Evolutionary conservation across 1,139 yeast species (phyloP).

Genomic region (Protomyces macrosporus): DNA sequence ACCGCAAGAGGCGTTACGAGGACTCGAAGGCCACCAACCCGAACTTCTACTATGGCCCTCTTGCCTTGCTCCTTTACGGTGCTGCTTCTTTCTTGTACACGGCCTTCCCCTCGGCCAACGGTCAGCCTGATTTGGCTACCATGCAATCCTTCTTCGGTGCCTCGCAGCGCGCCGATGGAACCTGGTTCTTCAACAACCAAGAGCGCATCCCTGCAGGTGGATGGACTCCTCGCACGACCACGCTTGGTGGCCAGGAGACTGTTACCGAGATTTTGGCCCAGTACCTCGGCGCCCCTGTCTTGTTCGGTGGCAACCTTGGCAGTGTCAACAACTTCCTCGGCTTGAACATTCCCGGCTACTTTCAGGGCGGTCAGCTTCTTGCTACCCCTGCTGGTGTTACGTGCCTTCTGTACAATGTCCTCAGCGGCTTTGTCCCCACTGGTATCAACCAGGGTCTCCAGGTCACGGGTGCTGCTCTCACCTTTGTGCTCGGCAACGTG

Average conservation of each 20-base stretch:
- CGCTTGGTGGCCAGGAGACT: background rate
- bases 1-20: slow-evolving; percentile 19
- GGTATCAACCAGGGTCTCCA: background rate
- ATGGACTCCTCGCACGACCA: slow-evolving; percentile 20
- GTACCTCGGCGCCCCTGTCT: slow-evolving; percentile 12
- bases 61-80: slow-evolving; percentile 13
- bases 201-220: slow-evolving; percentile 12
- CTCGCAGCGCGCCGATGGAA: slow-evolving; percentile 9
- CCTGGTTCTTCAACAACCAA: slow-evolving; percentile 18
- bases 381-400: background rate
- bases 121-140: slow-evolving; percentile 16
- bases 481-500: background rate
- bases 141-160: slow-evolving; percentile 21
- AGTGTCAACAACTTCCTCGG: slow-evolving; percentile 17
- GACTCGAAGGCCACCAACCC: slow-evolving; percentile 16
- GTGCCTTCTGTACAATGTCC: slow-evolving; percentile 6
- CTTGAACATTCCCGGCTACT: slow-evolving; percentile 2
- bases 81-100: slow-evolving; percentile 16
- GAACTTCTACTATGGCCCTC: slow-evolving; percentile 20
- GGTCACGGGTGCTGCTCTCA: background rate
- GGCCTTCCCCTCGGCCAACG: slow-evolving; percentile 12
- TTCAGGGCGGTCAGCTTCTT: background rate
- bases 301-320: slow-evolving; percentile 18
- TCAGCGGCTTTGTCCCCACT: slow-evolving; percentile 15
- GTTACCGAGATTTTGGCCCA: slow-evolving; percentile 3